Conservation (phyloP, 768 basidiomycete species). For the Daedaleopsis sinensis region DNA sequence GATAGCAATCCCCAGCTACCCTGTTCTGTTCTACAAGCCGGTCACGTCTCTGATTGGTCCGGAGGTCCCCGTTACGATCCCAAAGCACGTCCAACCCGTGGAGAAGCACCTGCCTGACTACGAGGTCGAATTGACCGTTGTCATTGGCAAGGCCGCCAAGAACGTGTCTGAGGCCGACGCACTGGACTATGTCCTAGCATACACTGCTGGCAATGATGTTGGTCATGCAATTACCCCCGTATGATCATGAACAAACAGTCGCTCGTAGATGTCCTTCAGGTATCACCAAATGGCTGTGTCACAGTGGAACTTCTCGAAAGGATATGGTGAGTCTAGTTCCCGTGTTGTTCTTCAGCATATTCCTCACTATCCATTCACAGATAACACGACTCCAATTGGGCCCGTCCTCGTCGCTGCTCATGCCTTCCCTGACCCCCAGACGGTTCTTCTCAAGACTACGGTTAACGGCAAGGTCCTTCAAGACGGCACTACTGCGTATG, state of each 20-base stretch:
- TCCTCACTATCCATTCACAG: constrained; percentile 32
- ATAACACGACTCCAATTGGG: constrained; percentile 75
- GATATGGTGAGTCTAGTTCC: constrained; percentile 60
- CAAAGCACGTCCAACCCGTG: constrained; percentile 68
- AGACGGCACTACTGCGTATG: constrained; percentile 79
- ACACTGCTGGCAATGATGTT: constrained; percentile 81
- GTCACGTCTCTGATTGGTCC: constrained; percentile 71
- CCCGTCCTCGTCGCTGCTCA: constrained; percentile 76
- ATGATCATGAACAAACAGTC: not conserved
- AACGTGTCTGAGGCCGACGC: constrained; percentile 81
- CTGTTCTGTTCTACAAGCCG: constrained; percentile 83
- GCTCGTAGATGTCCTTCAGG: constrained; percentile 72
- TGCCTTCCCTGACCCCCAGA: constrained; percentile 67
- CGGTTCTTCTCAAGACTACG: constrained; percentile 58
- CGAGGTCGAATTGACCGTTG: constrained; percentile 79
- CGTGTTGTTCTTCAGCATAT: not conserved
- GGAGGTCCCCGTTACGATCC: constrained; percentile 63
- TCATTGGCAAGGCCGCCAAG: constrained; percentile 82
- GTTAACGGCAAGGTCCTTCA: constrained; percentile 74
- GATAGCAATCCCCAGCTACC: constrained; percentile 46
- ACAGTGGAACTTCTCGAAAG: constrained; percentile 89
- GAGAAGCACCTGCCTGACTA: constrained; percentile 78
- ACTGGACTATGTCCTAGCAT: constrained; percentile 84
- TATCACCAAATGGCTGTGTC: constrained; percentile 78
- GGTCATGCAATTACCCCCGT: constrained; percentile 14